Conservation (phyloP, 164 flowering plant species). For the Vitis vinifera region ASM3070453v1 NC_081814.1:11545501-11546000, state of each 20-base stretch:
- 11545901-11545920: too few relatives aligned
- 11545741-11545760: slow-evolving; percentile 8
- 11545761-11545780: slow-evolving; percentile 10
- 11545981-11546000: too few relatives aligned
- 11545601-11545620: too few relatives aligned
- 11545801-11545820: slow-evolving; percentile 41
- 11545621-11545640: not conserved
- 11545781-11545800: slow-evolving; percentile 16
- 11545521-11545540: too few relatives aligned
- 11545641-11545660: slow-evolving; percentile 29
- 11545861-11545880: not conserved
- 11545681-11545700: slow-evolving; percentile 57
- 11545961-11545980: too few relatives aligned
- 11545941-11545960: not conserved
- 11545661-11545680: slow-evolving; percentile 35
- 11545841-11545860: not conserved
- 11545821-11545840: slow-evolving; percentile 55
- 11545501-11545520: too few relatives aligned
- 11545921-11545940: too few relatives aligned
- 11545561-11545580: too few relatives aligned
- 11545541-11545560: too few relatives aligned
- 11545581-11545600: too few relatives aligned
- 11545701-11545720: slow-evolving; percentile 62
- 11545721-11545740: slow-evolving; percentile 22
- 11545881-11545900: too few relatives aligned